A percentile compares a stretch with the other conserved stretches of the same genome.
phyloP scores from a whole-genome alignment of 805 yeast genomes.

The Ascoidea tarda region DNA sequence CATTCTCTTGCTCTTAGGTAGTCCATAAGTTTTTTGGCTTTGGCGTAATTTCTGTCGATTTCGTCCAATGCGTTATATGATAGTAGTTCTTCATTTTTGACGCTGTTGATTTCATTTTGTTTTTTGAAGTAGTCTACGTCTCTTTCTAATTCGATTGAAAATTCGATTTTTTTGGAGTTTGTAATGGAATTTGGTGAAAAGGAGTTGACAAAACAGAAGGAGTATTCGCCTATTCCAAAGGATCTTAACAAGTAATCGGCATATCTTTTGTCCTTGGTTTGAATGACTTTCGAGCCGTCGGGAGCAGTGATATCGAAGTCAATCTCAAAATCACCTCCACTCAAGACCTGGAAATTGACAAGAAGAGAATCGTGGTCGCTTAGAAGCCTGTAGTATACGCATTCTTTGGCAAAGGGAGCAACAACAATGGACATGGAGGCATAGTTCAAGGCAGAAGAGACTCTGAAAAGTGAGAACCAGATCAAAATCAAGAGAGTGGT shows the following conservation, averaged over 20 bases:
- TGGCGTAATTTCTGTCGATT: constrained; percentile 45
- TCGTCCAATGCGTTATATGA: constrained; percentile 41
- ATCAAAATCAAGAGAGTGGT: too few relatives aligned
- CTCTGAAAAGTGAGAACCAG: too few relatives aligned
- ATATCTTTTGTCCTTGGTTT: constrained; percentile 44
- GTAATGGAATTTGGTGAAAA: constrained; percentile 37
- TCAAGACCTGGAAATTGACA: constrained; percentile 26
- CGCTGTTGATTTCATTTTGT: constrained; percentile 21
- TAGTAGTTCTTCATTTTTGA: constrained; percentile 33
- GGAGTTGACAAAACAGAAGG: constrained; percentile 51
- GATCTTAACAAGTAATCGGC: constrained; percentile 49
- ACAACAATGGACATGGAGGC: constrained; percentile 22
- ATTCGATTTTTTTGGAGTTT: constrained; percentile 43
- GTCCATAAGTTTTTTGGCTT: constrained; percentile 48
- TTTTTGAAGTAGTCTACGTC: constrained; percentile 19
- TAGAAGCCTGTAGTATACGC: constrained; percentile 23
- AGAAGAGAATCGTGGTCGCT: constrained; percentile 21
- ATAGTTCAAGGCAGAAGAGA: constrained; percentile 11
- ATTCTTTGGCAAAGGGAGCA: constrained; percentile 29
- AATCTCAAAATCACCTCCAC: constrained; percentile 56
- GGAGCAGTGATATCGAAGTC: constrained; percentile 50
- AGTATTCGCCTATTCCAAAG: constrained; percentile 44
- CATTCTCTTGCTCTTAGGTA: constrained; percentile 93
- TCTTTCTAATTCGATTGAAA: constrained; percentile 40
- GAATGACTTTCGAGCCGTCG: constrained; percentile 28